phyloP scores from a whole-genome alignment of 441 rosid genomes.

The Jatropha multifida region DNA sequence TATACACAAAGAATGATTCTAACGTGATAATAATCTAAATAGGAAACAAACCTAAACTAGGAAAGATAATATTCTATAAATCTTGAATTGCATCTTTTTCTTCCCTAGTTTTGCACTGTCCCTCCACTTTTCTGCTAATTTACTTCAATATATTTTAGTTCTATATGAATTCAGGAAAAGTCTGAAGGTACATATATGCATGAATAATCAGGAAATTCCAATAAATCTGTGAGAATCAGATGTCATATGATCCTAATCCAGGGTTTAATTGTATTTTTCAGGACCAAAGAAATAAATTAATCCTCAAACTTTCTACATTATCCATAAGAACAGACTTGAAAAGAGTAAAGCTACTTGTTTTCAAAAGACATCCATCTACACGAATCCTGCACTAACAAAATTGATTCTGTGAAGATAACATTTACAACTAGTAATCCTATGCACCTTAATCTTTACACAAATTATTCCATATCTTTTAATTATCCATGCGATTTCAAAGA shows the following conservation, averaged over 20 bases:
- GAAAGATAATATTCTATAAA: too few relatives aligned
- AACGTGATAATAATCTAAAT: too few relatives aligned
- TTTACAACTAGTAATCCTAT: not conserved
- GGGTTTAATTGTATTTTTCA: not conserved
- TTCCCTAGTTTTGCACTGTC: not conserved
- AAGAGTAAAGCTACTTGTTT: not conserved
- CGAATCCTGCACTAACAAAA: not conserved
- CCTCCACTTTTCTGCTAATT: not conserved
- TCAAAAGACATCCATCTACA: not conserved
- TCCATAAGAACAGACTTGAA: not conserved
- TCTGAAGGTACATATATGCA: not conserved
- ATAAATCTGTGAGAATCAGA: not conserved
- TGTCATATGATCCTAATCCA: too few relatives aligned
- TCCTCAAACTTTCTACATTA: not conserved
- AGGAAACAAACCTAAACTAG: too few relatives aligned
- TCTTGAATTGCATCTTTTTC: not conserved
- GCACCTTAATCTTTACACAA: not conserved
- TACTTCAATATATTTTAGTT: not conserved
- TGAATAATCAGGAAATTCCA: not conserved
- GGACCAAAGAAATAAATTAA: slow-evolving; percentile 1
- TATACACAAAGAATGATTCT: too few relatives aligned
- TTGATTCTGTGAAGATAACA: slow-evolving; percentile 3
- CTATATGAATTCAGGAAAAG: not conserved
- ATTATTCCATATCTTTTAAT: not conserved
- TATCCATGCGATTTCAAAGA: not conserved